Evolutionary conservation across 106 monocot genomes (phyloP), one percentile per base, ranked within the genome.

Genomic region (Hemerocallis citrina): DNA sequence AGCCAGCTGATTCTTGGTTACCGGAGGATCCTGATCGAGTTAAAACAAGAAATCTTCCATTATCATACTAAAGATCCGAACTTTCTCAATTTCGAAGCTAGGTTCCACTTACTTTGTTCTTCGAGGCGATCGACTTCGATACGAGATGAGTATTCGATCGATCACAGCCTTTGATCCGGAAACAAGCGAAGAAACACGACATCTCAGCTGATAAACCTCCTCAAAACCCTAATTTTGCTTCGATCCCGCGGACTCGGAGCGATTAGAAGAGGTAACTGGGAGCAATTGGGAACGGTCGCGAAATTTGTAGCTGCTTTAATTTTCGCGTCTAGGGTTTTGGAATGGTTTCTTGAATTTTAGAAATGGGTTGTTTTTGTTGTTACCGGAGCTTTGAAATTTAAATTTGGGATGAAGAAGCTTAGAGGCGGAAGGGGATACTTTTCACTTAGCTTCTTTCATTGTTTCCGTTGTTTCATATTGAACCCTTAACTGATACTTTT

Each of bases 171-270:
- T 72, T 71, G 42, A 75, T 12, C 10, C 86, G 66, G 43, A 86
- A 81, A 59, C 86, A 86, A 39, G 63, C 72, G 14, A 86, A 78
- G 34, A 81, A 66, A 30, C 81, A 77, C n/a, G 81, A 74, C 86
- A 81, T 86, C 34, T 45, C 49, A n/a, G 6, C 45, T 37, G 15
- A 39, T 14, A 48, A 48, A 20, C 10, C 48, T 48, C 48, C 0
- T n/a, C 1, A 37, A 39, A 59, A 39, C 59, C 39, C 39, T 39
- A 59, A 25, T 21, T 59, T 6, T 24, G 21, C 13, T 36, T n/a
- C 22, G 58, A 58, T 9, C 1, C 1, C 3, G 2, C 5, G 57
- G 35, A 35, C 20, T 57, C 7, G 34, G 20, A 57, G n/a, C 19
- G 15, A 57, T 34, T 33, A 7, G 24, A n/a, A n/a, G n/a, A n/a